Evolutionary conservation across 1,284 basidiomycete species (phyloP).

Genomic region (Uromyces viciae-fabae): DNA sequence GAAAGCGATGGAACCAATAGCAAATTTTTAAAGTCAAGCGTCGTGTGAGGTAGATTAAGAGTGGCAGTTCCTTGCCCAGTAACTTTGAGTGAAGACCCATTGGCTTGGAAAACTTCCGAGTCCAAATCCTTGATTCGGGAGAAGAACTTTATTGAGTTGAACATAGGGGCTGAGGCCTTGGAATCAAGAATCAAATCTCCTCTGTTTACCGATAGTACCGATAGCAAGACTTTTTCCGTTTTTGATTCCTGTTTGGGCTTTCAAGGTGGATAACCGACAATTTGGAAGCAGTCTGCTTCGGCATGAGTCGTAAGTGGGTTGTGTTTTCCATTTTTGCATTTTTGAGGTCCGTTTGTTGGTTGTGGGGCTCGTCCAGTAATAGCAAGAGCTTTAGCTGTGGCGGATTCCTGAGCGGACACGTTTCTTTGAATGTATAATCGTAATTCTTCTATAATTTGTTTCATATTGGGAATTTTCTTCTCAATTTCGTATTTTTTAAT

Average conservation of each 20-base stretch:
- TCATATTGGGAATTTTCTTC: not conserved
- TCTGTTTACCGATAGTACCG: not conserved
- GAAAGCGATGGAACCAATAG: not conserved
- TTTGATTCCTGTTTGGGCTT: not conserved
- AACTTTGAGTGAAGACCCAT: not conserved
- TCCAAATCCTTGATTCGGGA: not conserved
- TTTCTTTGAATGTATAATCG: conserved; percentile 1
- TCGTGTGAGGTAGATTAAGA: not conserved
- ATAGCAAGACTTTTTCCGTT: not conserved
- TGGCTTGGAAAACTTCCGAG: not conserved
- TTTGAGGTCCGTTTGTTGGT: not conserved
- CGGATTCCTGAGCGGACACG: not conserved
- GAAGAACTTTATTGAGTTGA: conserved; percentile 8
- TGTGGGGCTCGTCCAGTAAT: not conserved
- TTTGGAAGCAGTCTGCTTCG: not conserved
- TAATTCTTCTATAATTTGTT: not conserved
- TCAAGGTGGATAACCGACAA: not conserved
- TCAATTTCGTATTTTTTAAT: not conserved
- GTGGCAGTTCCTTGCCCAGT: not conserved
- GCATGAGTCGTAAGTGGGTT: not conserved
- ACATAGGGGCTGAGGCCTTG: not conserved
- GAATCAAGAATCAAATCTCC: not conserved
- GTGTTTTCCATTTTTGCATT: not conserved
- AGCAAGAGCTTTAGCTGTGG: not conserved
- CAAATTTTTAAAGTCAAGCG: not conserved